These are phyloP conservation scores for Piper betle DNA, from an alignment of 164 flowering plant genomes.

Conservation along the genomic window DNA sequence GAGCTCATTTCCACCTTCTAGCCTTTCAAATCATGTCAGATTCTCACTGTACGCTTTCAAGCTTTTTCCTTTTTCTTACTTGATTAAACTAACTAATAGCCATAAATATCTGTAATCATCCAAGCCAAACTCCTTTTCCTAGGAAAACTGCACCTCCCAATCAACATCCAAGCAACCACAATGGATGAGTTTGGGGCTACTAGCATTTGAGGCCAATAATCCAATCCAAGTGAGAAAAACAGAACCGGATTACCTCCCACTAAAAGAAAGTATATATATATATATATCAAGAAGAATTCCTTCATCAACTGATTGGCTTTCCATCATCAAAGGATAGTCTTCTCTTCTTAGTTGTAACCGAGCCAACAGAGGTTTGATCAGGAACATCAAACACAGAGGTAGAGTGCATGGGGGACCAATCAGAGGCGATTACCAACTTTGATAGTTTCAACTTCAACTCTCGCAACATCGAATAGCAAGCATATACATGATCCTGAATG, in stretches of 20 bases:
- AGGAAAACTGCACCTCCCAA: neutral
- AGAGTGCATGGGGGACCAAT: neutral
- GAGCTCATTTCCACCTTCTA: neutral
- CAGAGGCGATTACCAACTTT: neutral
- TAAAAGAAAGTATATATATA: too few species aligned
- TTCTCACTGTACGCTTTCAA: neutral
- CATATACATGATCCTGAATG: conserved; percentile 34
- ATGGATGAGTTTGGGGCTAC: neutral
- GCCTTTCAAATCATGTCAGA: neutral
- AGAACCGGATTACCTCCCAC: neutral
- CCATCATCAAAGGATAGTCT: conserved; percentile 13
- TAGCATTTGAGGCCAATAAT: neutral
- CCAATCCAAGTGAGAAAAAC: neutral
- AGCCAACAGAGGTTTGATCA: conserved; percentile 15
- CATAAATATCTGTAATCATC: neutral
- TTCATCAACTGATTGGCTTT: neutral
- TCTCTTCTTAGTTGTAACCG: conserved; percentile 21
- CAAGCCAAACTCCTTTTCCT: neutral
- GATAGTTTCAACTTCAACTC: conserved; percentile 14
- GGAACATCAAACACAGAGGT: neutral
- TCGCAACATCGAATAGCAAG: conserved; percentile 33
- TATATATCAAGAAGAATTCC: neutral
- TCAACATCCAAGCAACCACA: neutral
- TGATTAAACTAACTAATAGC: neutral
- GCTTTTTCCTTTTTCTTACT: neutral